phyloP scores from a whole-genome alignment of 2,329 filamentous ascomycete genomes.

The Cercospora sesami region DNA sequence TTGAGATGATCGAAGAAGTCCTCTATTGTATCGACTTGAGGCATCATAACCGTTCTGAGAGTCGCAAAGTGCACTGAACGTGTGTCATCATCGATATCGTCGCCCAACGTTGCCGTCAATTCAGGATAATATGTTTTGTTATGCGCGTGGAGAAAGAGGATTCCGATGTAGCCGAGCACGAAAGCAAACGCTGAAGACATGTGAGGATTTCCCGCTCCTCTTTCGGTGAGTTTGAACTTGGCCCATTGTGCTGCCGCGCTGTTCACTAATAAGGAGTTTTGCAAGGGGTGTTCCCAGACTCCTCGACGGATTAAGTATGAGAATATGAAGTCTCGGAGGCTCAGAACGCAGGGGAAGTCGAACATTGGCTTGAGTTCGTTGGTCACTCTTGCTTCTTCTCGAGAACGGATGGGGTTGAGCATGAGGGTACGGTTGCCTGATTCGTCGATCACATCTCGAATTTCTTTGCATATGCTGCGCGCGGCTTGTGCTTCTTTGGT shows the following conservation, averaged over 20 bases:
- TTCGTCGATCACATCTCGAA: not conserved
- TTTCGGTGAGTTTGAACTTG: not conserved
- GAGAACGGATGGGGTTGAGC: too few species aligned
- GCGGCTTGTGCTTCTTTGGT: not conserved
- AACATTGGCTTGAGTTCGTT: too few species aligned
- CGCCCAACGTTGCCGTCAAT: not conserved
- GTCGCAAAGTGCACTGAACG: not conserved
- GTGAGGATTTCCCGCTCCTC: too few species aligned
- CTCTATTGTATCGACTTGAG: not conserved
- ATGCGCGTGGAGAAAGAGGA: too few species aligned
- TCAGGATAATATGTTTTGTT: not conserved
- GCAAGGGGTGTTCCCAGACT: not conserved
- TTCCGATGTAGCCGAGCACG: not conserved
- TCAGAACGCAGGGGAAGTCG: not conserved
- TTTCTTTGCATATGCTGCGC: not conserved
- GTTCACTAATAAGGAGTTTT: not conserved
- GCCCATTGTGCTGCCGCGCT: not conserved
- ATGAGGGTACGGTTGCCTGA: too few species aligned
- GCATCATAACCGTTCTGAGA: not conserved
- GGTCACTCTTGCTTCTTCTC: too few species aligned
- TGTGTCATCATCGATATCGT: not conserved
- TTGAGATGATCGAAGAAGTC: not conserved
- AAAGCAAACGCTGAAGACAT: too few species aligned
- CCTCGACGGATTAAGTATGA: not conserved
- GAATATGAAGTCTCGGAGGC: not conserved